Conservation (phyloP, 129 eudicot species). For the Lactuca saligna region DNA sequence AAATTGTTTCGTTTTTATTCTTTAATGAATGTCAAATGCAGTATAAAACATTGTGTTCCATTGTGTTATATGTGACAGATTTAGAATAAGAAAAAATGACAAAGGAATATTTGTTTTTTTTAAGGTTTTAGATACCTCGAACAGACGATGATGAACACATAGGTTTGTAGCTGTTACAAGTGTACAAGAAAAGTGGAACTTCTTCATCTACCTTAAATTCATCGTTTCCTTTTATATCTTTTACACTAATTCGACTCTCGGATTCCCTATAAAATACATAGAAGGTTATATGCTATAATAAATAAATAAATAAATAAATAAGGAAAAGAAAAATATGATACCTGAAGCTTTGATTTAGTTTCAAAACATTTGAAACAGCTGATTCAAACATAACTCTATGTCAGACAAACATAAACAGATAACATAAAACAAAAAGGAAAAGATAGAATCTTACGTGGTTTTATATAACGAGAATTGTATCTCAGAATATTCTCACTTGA, state of each 20-base stretch:
- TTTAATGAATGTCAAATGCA: no score
- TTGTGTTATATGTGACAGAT: no score
- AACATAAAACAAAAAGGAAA: background rate
- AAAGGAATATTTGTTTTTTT: background rate
- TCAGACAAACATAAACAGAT: background rate
- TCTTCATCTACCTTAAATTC: conserved; percentile 53
- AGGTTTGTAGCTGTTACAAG: conserved; percentile 44
- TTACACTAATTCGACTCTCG: background rate
- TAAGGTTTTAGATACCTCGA: conserved; percentile 33
- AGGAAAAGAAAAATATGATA: conserved; percentile 1
- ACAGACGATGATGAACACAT: conserved; percentile 31
- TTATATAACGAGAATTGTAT: conserved; percentile 59
- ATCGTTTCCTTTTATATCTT: conserved; percentile 7
- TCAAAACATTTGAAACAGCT: conserved; percentile 36
- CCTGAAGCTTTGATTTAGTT: conserved; percentile 27
- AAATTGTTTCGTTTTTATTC: no score
- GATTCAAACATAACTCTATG: conserved; percentile 3
- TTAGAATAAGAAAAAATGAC: background rate
- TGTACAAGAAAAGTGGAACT: conserved; percentile 53
- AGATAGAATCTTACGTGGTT: conserved; percentile 47
- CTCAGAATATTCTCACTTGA: conserved; percentile 42
- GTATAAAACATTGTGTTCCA: no score
- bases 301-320: background rate
- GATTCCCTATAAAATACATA: conserved; percentile 24
- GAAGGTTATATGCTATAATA: background rate